Conservation (phyloP, 192 early-diverging fungal species). For the Coemansia sp. region DNA sequence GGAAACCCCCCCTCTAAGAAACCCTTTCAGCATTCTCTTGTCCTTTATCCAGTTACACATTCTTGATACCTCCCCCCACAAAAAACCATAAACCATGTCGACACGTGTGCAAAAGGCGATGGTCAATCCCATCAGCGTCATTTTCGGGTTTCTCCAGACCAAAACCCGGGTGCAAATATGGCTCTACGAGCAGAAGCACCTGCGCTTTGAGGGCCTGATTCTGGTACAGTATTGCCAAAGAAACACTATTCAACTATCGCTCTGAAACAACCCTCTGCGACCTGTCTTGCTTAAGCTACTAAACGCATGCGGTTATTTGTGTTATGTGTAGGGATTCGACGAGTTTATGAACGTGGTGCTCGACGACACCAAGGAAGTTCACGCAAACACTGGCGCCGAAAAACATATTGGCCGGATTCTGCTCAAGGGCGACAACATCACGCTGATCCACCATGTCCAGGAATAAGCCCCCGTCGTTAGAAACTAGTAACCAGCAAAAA, state of each 20-base stretch:
- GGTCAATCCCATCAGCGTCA: conserved; percentile 73
- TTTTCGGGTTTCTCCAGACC: conserved; percentile 94
- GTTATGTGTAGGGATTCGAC: conserved; percentile 79
- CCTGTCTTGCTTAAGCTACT: too few species aligned
- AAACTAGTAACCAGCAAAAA: not conserved
- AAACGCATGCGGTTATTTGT: not conserved
- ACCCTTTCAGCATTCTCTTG: too few species aligned
- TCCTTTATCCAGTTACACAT: too few species aligned
- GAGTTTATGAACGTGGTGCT: conserved; percentile 98
- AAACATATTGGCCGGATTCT: conserved; percentile 80
- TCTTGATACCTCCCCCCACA: not conserved
- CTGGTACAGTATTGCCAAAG: conserved; percentile 57
- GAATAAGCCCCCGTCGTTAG: not conserved
- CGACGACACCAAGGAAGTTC: conserved; percentile 82
- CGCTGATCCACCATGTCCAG: conserved; percentile 61
- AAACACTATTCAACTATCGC: not conserved
- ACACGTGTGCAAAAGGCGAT: conserved; percentile 51
- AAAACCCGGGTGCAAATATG: conserved; percentile 89
- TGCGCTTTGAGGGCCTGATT: conserved; percentile 89
- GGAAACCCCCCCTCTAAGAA: too few species aligned
- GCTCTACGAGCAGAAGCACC: conserved; percentile 85
- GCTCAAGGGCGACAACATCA: conserved; percentile 97
- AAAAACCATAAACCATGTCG: conserved; percentile 52
- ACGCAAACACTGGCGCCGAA: conserved; percentile 71
- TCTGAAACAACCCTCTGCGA: not conserved